Conservation (phyloP, 805 yeast species). For the Groenewaldozyma tartarivorans region DNA sequence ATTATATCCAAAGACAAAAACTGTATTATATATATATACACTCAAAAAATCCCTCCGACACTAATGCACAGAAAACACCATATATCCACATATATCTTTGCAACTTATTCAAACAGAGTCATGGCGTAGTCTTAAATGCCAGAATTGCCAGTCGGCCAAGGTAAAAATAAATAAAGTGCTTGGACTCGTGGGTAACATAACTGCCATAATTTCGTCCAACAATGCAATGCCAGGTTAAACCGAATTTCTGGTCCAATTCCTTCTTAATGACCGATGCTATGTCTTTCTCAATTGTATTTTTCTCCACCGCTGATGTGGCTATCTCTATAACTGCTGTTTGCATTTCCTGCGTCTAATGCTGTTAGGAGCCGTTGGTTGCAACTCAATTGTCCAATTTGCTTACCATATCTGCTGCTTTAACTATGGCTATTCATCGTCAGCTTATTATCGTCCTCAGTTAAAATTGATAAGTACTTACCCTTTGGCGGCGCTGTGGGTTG, state of each 20-base stretch:
- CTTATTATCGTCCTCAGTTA: too few relatives aligned
- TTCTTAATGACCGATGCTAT: slow-evolving; percentile 49
- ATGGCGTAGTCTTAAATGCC: slow-evolving; percentile 47
- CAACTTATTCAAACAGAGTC: too few relatives aligned
- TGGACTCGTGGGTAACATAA: slow-evolving; percentile 47
- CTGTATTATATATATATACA: too few relatives aligned
- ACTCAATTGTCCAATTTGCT: slow-evolving; percentile 2
- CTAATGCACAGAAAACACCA: too few relatives aligned
- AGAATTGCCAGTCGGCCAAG: slow-evolving; percentile 44
- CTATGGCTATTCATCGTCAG: too few relatives aligned
- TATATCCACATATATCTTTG: too few relatives aligned
- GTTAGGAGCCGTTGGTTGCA: neutral
- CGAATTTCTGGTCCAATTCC: slow-evolving; percentile 45
- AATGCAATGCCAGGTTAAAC: slow-evolving; percentile 55
- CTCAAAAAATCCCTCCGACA: too few relatives aligned
- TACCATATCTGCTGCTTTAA: slow-evolving; percentile 29
- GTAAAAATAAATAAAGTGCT: slow-evolving; percentile 47
- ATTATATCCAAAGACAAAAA: too few relatives aligned
- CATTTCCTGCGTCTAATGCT: slow-evolving; percentile 18
- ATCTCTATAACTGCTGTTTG: slow-evolving; percentile 22
- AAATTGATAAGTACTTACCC: neutral
- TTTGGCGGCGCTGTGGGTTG: too few relatives aligned
- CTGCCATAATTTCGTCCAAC: slow-evolving; percentile 55
- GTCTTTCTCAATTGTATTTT: slow-evolving; percentile 42
- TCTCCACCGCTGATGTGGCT: slow-evolving; percentile 35